A percentile compares a stretch with the other conserved stretches of the same genome.
These are phyloP conservation scores for Pichia sp. DNA, from an alignment of 1,139 yeast genomes.

Conservation along the genomic window DNA sequence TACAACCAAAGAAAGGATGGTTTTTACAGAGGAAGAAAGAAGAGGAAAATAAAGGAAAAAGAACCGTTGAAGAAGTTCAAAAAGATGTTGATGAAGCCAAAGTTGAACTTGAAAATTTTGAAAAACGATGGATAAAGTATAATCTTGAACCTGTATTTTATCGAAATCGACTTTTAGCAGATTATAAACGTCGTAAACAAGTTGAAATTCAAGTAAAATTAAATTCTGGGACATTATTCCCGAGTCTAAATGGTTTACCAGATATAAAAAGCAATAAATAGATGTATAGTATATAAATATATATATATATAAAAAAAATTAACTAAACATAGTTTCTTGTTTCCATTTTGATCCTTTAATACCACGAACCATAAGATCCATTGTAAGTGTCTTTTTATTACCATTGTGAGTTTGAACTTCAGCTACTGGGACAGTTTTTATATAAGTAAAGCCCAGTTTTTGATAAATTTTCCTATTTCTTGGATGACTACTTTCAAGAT, in stretches of 20 bases:
- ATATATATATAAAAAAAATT: not conserved
- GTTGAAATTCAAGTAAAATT: constrained; percentile 19
- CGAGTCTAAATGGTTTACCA: constrained; percentile 14
- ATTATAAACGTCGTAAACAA: constrained; percentile 20
- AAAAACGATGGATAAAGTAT: constrained; percentile 21
- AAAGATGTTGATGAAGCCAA: constrained; percentile 6
- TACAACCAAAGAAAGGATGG: not conserved
- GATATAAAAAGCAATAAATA: not conserved
- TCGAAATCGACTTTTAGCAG: constrained; percentile 24
- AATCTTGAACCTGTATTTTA: constrained; percentile 26
- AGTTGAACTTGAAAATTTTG: constrained; percentile 12
- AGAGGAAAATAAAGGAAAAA: constrained; percentile 7
- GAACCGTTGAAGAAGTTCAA: constrained; percentile 1
- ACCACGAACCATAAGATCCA: constrained; percentile 40
- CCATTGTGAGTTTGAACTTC: constrained; percentile 26
- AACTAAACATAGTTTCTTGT: constrained; percentile 10
- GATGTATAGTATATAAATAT: not conserved
- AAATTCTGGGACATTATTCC: constrained; percentile 25
- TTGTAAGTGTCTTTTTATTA: constrained; percentile 29
- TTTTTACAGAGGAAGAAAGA: constrained; percentile 7
- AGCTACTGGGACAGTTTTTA: constrained; percentile 41
- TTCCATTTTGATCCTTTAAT: constrained; percentile 29
- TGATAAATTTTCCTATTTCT: constrained; percentile 44
- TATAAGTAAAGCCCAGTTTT: constrained; percentile 43
- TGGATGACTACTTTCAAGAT: constrained; percentile 49